Evolutionary conservation across 2,329 filamentous ascomycete genomes (phyloP), one percentile per base, ranked within the genome.

Genomic region (Aureobasidium sp.): DNA sequence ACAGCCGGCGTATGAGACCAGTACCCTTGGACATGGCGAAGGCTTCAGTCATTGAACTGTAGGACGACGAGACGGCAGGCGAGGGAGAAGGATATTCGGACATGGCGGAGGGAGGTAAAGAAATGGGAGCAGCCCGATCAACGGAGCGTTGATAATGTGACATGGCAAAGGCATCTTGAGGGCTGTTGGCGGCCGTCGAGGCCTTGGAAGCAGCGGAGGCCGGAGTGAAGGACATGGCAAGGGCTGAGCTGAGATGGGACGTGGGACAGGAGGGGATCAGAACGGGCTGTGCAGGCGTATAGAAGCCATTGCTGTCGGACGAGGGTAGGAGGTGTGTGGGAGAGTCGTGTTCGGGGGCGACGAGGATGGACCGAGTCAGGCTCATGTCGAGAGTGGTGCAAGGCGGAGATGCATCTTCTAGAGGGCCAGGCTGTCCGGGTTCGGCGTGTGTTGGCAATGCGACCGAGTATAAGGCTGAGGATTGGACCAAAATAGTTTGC

Each of bases 1-100:
- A 97, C 19, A 96, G 74, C 58, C 90, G 81, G 58, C 93, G 83
- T 60, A 97, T 94, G 54, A 97, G 70, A 45, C 78, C 79, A 3
- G 84, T 55, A 17, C 54, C 54, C 29, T 58, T 58, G 22, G 54
- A 54, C 51, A 56, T 58, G 44, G 30, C 45, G 29, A 58, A 49
- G n/a, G 56, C 56, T 41, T 58, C 56, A 25, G 45, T 51, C 56
- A 58, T 58, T 30, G 56, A 50, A 38, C 30, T 55, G 42, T 55
- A 48, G 8, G 55, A 58, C 24, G 55, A 58, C n/a, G 53, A 54
- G 7, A 51, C 19, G 19, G 19, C 29, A 19, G 56, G 47, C 34
- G 53, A 41, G 21, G 56, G 41, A 29, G 56, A 57, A 11, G 50
- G 24, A 6, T 39, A 42, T 11, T 57, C 56, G 16, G 41, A 29